Evolutionary conservation across 768 basidiomycete species (phyloP), one percentile per base, ranked within the genome.

Genomic region (Mycena leptocephala): DNA sequence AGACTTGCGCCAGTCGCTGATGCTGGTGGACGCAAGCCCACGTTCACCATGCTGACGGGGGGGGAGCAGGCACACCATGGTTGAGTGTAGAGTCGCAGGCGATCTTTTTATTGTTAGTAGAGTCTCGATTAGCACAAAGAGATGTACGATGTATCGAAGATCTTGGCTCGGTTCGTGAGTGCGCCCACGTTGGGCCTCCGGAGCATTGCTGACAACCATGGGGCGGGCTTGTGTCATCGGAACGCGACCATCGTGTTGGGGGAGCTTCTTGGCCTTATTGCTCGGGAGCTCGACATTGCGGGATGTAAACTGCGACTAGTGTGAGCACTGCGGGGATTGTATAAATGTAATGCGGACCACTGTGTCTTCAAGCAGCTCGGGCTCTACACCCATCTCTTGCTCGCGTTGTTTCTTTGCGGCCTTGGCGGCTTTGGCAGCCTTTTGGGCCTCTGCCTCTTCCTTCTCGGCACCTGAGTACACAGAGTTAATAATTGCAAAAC

Each of bases 401-500:
- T 28, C 51, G n/a, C 56, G 63, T 13, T 72, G 61, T 30, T 65
- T 72, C 63, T 65, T 30, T 6, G 71, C 53, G 22, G 39, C 53
- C 16, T 72, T 64, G 11, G 26, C 37, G 11, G 71, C 53, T 11
- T 72, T 72, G 13, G 63, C 51, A 18, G 24, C 32, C 51, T 63
- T 64, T 10, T 51, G 62, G 3, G n/a, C 37, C 1, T 18, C 53
- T 13, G 71, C 62, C 32, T 64, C 53, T 28, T 30, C 16, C 26
- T 32, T 28, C n/a, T 72, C 71, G 0, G 58, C 70, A 13, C 8
- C 70, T 71, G 41, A 20, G 11, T 3, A 46, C 4, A 35, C 5
- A n/a, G n/a, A n/a, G n/a, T n/a, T n/a, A n/a, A n/a, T n/a, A n/a
- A n/a, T n/a, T n/a, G n/a, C n/a, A n/a, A n/a, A n/a, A n/a, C n/a